Evolutionary conservation across 345 rosid species (phyloP), one percentile per base, ranked within the genome.

Genomic region (Pelargonium nanum): DNA sequence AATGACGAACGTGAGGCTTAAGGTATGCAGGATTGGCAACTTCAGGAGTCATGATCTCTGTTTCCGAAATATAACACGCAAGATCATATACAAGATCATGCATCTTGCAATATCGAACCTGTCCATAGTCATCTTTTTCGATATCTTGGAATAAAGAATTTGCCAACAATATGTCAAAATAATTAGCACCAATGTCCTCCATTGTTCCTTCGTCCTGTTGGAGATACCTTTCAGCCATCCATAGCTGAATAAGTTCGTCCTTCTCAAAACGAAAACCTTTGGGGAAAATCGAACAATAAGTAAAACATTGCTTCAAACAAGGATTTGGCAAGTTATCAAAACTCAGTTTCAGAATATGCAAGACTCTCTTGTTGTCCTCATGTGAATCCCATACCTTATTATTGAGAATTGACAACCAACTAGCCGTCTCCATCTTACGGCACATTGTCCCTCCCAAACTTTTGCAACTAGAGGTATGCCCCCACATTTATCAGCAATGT

Each of bases 201-300:
- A 62, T 19, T 0, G 32, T 4, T 28, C 22, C 17, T 5, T 4
- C 19, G 19, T 25, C 62, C 8, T 55, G 58, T 21, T 48, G 22
- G 2, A 75, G 2, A 16, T 68, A 59, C 6, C 68, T 76, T 50
- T 59, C 71, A n/a, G 77, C 76, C 57, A 68, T 72, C 80, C 76
- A 75, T 0, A 76, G 23, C 6, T 25, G 45, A 53, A 76, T 60
- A 8, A 76, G 40, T 6, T 34, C 52, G 0, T 61, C 54, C n/a
- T 32, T 57, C 19, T 61, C 44, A 21, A 68, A 57, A 12, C 48
- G 57, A 22, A 54, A 24, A 32, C 25, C 60, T 64, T 58, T 68
- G 0, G 77, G 74, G 53, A 76, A 26, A 0, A 76, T 1, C 0
- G 66, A 32, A 44, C 72, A 72, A 15, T 61, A 72, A 22, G 74